Conservation (phyloP, 129 eudicot genomes). For the Lonicera japonica region DNA sequence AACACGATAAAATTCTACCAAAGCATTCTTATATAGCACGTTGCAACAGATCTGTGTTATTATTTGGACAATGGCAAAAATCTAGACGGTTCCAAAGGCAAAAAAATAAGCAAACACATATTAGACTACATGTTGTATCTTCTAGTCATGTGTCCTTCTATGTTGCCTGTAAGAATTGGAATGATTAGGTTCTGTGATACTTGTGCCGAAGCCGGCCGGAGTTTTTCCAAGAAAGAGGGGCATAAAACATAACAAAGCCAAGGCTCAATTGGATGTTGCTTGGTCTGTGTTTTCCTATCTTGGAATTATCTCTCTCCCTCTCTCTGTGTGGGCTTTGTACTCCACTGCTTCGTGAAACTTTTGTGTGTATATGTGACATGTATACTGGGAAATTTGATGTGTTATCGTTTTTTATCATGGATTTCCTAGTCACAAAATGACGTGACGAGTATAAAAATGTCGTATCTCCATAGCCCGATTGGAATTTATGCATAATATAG, state of each 20-base stretch:
- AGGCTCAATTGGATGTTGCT: slow-evolving; percentile 33
- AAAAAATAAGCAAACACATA: slow-evolving; percentile 27
- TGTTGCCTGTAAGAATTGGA: slow-evolving; percentile 50
- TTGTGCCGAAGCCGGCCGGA: slow-evolving; percentile 42
- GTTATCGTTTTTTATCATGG: too few relatives aligned
- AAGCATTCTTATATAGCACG: slow-evolving; percentile 58
- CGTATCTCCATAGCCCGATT: too few relatives aligned
- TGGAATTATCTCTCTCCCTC: too few relatives aligned
- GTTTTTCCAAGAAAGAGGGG: slow-evolving; percentile 25
- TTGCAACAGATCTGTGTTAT: slow-evolving; percentile 55
- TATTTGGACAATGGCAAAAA: slow-evolving; percentile 14
- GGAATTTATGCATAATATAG: too few relatives aligned
- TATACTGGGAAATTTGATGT: too few relatives aligned
- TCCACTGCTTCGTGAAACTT: too few relatives aligned
- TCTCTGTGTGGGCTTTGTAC: too few relatives aligned
- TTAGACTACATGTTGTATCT: slow-evolving; percentile 43
- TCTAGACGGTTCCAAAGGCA: neutral
- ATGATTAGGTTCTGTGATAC: too few relatives aligned
- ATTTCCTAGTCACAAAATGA: too few relatives aligned
- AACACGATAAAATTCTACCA: slow-evolving; percentile 34
- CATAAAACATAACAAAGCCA: neutral
- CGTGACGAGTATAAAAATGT: too few relatives aligned
- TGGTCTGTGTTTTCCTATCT: neutral
- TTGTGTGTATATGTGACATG: too few relatives aligned
- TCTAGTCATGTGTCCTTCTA: slow-evolving; percentile 31